phyloP scores from a whole-genome alignment of 2,329 filamentous ascomycete species.

The Coniochaeta prunicola region DNA sequence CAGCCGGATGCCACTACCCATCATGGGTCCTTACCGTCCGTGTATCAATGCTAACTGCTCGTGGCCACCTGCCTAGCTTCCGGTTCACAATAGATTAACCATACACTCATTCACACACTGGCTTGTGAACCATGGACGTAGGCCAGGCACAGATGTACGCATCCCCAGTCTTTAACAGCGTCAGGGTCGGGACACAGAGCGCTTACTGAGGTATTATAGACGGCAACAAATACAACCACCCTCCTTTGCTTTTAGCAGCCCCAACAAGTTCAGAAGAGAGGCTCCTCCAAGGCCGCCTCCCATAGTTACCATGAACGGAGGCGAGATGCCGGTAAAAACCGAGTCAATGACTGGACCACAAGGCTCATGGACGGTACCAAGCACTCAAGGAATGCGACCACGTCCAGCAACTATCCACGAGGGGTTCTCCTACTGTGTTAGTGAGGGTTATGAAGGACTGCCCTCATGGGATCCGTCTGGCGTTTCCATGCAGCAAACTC shows the following conservation, averaged over 20 bases:
- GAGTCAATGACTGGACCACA: slow-evolving; percentile 39
- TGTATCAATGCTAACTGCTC: slow-evolving; percentile 30
- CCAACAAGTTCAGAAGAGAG: slow-evolving; percentile 40
- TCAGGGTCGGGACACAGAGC: slow-evolving; percentile 12
- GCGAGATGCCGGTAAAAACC: slow-evolving; percentile 38
- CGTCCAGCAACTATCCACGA: slow-evolving; percentile 55
- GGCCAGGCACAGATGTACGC: slow-evolving; percentile 46
- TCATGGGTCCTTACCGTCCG: slow-evolving; percentile 18
- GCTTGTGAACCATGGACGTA: slow-evolving; percentile 40
- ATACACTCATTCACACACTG: slow-evolving; percentile 24
- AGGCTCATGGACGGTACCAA: slow-evolving; percentile 49
- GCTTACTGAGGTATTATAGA: slow-evolving; percentile 32
- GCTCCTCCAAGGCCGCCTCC: slow-evolving; percentile 33
- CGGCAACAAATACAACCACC: slow-evolving; percentile 41
- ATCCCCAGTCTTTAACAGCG: slow-evolving; percentile 14
- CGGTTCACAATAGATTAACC: slow-evolving; percentile 27
- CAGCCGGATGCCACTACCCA: slow-evolving; percentile 21
- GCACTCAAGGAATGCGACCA: slow-evolving; percentile 40
- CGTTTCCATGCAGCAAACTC: slow-evolving; percentile 41
- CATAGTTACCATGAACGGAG: slow-evolving; percentile 42
- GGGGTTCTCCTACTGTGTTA: slow-evolving; percentile 51
- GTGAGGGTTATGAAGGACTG: slow-evolving; percentile 43
- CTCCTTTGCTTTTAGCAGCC: slow-evolving; percentile 39
- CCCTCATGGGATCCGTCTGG: slow-evolving; percentile 51
- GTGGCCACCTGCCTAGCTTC: slow-evolving; percentile 20